Evolutionary conservation across 2,329 filamentous ascomycete genomes (phyloP).

Genomic region (Penicillium frequentans): DNA sequence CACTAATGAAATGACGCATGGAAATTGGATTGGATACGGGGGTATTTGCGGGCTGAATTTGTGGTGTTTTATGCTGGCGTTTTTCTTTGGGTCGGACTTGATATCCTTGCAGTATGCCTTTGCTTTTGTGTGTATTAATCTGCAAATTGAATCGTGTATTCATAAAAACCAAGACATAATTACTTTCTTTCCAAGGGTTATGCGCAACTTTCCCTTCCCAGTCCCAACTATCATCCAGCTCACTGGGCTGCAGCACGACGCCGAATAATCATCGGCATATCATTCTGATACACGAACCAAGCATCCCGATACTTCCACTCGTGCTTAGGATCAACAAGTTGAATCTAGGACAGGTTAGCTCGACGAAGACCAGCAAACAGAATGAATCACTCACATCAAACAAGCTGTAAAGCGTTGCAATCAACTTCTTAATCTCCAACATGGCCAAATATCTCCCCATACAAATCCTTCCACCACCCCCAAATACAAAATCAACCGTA

Average conservation of each 20-base stretch:
- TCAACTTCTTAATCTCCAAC: constrained; percentile 61
- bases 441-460: constrained; percentile 58
- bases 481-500: constrained; percentile 46
- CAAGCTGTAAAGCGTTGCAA: constrained; percentile 47
- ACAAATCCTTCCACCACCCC: constrained; percentile 56
- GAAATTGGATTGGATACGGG: constrained; percentile 9
- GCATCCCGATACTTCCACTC: constrained; percentile 56
- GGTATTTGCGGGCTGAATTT: constrained; percentile 9
- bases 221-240: neutral
- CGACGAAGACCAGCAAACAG: constrained; percentile 23
- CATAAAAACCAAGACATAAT: constrained; percentile 2
- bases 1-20: constrained; percentile 25
- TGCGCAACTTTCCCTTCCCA: neutral
- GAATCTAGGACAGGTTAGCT: constrained; percentile 46
- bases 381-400: constrained; percentile 17
- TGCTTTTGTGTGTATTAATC: constrained; percentile 11
- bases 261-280: constrained; percentile 48
- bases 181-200: neutral
- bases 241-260: constrained; percentile 1
- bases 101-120: constrained; percentile 24
- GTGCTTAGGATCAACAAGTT: constrained; percentile 52
- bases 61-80: constrained; percentile 8
- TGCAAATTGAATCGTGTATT: constrained; percentile 10
- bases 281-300: constrained; percentile 62
- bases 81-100: constrained; percentile 12